Conservation (phyloP, 495 filamentous ascomycete species). For the Penicillium mononematosum region DNA sequence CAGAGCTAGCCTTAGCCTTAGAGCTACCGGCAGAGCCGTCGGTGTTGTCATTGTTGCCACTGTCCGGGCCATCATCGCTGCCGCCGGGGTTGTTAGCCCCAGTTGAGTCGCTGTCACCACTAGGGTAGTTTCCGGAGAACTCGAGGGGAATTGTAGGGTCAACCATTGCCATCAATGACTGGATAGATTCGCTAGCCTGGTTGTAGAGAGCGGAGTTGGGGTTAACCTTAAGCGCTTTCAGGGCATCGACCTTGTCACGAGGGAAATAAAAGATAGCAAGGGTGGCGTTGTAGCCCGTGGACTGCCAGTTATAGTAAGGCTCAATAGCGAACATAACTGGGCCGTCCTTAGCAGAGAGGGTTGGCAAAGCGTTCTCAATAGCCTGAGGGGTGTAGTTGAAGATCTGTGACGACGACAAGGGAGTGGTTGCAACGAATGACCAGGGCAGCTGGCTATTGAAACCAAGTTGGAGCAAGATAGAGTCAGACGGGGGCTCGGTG, state of each 20-base stretch:
- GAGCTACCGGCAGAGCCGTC: conserved; percentile 52
- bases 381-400: conserved; percentile 77
- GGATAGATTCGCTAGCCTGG: conserved; percentile 54
- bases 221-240: conserved; percentile 63
- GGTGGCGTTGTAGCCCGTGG: conserved; percentile 78
- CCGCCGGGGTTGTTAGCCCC: conserved; percentile 13
- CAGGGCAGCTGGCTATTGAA: conserved; percentile 81
- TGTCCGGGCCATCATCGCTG: conserved; percentile 35
- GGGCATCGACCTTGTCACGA: conserved; percentile 55
- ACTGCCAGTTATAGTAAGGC: conserved; percentile 71
- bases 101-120: conserved; percentile 28
- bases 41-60: conserved; percentile 31
- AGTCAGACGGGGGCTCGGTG: conserved; percentile 57
- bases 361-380: conserved; percentile 61
- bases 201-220: conserved; percentile 72
- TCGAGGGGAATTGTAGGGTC: conserved; percentile 79
- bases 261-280: conserved; percentile 76
- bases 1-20: conserved; percentile 65
- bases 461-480: conserved; percentile 75
- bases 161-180: conserved; percentile 73
- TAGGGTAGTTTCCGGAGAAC: conserved; percentile 51
- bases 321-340: conserved; percentile 65
- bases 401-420: conserved; percentile 77
- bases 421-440: conserved; percentile 67
- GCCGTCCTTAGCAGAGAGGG: conserved; percentile 50